Conservation (phyloP, 2,329 filamentous ascomycete genomes). For the Ophiostoma pallidulum region DNA sequence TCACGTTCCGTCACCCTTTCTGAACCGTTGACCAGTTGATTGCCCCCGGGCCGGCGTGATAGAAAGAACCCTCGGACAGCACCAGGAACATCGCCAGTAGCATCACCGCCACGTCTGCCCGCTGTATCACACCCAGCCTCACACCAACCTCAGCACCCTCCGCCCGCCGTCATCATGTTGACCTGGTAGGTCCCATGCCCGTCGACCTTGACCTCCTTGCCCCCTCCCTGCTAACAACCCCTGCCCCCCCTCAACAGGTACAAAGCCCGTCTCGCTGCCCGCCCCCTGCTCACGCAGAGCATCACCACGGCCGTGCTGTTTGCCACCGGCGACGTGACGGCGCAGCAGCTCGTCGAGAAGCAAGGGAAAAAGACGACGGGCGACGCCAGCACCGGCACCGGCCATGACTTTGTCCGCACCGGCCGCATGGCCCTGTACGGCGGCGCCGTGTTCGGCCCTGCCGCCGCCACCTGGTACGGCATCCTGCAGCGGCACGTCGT, state of each 20-base stretch:
- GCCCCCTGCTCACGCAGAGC: constrained; percentile 82
- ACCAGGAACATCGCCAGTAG: too few species aligned
- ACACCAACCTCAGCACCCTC: too few species aligned
- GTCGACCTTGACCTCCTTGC: background rate
- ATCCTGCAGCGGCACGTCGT: constrained; percentile 63
- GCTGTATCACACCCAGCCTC: too few species aligned
- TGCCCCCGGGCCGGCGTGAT: too few species aligned
- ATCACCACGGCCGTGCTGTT: constrained; percentile 88
- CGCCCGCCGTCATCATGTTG: constrained; percentile 8
- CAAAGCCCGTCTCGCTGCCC: constrained; percentile 67
- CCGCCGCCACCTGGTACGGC: constrained; percentile 77
- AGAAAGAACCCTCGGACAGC: too few species aligned
- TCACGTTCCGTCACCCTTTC: too few species aligned
- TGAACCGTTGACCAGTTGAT: too few species aligned
- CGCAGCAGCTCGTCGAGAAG: constrained; percentile 84
- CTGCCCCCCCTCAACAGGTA: constrained; percentile 50
- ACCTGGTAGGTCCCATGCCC: constrained; percentile 9
- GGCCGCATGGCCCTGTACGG: constrained; percentile 74
- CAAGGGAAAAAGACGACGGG: constrained; percentile 53
- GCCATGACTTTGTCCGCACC: constrained; percentile 62
- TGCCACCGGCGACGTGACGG: constrained; percentile 79
- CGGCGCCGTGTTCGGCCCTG: constrained; percentile 76
- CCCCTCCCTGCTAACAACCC: background rate
- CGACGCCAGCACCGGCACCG: background rate
- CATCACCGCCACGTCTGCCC: too few species aligned